These are phyloP conservation scores for Naganishia vaughanmartiniae DNA, from an alignment of 768 basidiomycete genomes.

Conservation along the genomic window DNA sequence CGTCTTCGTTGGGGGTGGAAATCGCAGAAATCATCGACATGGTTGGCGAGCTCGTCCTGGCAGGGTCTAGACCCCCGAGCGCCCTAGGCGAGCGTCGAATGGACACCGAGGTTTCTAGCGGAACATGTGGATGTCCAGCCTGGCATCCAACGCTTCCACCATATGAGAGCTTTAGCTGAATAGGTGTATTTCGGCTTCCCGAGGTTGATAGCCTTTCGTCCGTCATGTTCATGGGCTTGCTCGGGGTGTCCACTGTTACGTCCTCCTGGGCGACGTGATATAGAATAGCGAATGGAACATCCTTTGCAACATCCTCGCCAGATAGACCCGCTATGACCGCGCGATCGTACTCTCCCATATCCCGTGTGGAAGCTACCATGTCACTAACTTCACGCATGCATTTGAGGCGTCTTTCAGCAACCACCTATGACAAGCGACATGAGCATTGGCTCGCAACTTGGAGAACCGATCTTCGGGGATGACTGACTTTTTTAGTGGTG, in stretches of 20 bases:
- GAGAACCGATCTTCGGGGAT: not conserved
- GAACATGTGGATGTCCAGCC: conserved; percentile 38
- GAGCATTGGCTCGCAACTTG: not conserved
- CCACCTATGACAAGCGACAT: not conserved
- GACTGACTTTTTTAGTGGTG: conserved; percentile 42
- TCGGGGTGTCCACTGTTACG: not conserved
- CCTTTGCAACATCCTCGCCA: conserved; percentile 36
- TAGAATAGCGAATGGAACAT: conserved; percentile 45
- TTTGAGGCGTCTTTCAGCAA: conserved; percentile 43
- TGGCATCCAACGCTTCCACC: conserved; percentile 46
- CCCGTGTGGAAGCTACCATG: conserved; percentile 37
- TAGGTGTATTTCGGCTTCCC: not conserved
- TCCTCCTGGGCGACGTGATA: conserved; percentile 38
- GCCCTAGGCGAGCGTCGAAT: conserved; percentile 10
- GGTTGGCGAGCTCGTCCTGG: conserved; percentile 37
- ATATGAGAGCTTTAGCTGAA: conserved; percentile 31
- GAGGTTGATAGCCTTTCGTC: not conserved
- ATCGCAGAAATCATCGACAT: conserved; percentile 39
- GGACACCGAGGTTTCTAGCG: conserved; percentile 21
- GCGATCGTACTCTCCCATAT: conserved; percentile 42
- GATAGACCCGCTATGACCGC: conserved; percentile 43
- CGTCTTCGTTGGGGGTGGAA: conserved; percentile 26
- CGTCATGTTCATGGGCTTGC: conserved; percentile 22
- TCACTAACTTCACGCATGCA: conserved; percentile 47
- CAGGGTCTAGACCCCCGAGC: conserved; percentile 27